Evolutionary conservation across 305 asterid species (phyloP).

Genomic region (Stenogyne calaminthoides): DNA sequence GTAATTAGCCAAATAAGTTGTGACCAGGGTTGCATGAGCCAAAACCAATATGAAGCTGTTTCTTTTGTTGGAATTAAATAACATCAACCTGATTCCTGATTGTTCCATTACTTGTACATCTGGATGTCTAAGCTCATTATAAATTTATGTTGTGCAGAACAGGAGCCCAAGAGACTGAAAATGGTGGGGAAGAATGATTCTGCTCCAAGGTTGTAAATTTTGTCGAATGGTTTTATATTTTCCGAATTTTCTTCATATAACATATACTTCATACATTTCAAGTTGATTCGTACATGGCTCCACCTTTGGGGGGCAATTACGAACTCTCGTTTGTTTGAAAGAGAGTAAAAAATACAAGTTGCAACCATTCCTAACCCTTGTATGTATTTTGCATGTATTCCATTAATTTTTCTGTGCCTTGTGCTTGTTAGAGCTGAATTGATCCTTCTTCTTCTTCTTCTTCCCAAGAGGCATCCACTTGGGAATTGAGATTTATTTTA

Average conservation of each 20-base stretch:
- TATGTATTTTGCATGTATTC: not conserved
- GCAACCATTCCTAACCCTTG: not conserved
- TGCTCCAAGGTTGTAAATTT: not conserved
- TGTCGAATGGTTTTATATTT: not conserved
- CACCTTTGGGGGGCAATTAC: slow-evolving; percentile 4
- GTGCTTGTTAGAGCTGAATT: too few species aligned
- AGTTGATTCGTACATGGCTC: not conserved
- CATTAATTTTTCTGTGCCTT: too few species aligned
- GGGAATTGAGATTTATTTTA: too few species aligned
- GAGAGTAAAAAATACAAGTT: not conserved
- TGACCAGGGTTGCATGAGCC: not conserved
- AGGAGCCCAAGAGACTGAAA: slow-evolving; percentile 26
- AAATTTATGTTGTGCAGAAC: slow-evolving; percentile 41
- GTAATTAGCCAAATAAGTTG: slow-evolving; percentile 2
- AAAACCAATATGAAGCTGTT: not conserved
- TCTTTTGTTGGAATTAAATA: not conserved
- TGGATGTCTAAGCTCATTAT: slow-evolving; percentile 6
- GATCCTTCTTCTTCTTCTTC: too few species aligned
- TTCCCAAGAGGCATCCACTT: slow-evolving; percentile 67
- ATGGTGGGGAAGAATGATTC: slow-evolving; percentile 37
- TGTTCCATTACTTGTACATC: not conserved
- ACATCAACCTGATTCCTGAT: not conserved
- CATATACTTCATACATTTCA: not conserved
- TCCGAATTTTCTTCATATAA: not conserved
- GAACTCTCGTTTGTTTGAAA: not conserved